Conservation (phyloP, 352 stramenopile genomes). For the Pythium grandisporangium region DNA sequence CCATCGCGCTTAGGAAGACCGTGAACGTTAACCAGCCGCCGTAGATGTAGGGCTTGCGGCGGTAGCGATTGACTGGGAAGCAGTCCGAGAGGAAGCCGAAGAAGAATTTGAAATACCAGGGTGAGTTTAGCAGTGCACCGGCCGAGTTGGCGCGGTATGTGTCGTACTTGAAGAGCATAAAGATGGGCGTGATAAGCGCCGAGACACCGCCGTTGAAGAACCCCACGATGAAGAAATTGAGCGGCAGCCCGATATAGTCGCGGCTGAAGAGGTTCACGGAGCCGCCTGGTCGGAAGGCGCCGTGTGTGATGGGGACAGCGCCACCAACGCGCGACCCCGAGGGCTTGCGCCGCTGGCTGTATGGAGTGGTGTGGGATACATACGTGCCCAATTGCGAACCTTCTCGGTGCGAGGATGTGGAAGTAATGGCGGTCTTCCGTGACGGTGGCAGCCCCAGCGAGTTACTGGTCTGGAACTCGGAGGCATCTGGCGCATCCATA, state of each 20-base stretch:
- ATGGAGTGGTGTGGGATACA: neutral
- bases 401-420: no score
- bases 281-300: slow-evolving; percentile 9
- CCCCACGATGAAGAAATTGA: slow-evolving; percentile 17
- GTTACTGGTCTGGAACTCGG: no score
- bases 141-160: neutral
- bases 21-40: slow-evolving; percentile 7
- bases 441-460: no score
- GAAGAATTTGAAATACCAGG: slow-evolving; percentile 11
- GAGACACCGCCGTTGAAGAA: slow-evolving; percentile 13
- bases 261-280: slow-evolving; percentile 7
- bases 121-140: slow-evolving; percentile 1
- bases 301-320: slow-evolving; percentile 1
- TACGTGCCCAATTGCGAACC: no score
- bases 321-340: slow-evolving; percentile 1
- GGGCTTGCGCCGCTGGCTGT: neutral
- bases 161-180: slow-evolving; percentile 9
- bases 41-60: slow-evolving; percentile 18
- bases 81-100: slow-evolving; percentile 10
- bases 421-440: no score
- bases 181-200: slow-evolving; percentile 11
- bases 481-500: no score
- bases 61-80: slow-evolving; percentile 7
- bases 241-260: slow-evolving; percentile 14
- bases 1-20: slow-evolving; percentile 4